Evolutionary conservation across 1,139 yeast species (phyloP).

Genomic region (Nakaseomyces glabratus): DNA sequence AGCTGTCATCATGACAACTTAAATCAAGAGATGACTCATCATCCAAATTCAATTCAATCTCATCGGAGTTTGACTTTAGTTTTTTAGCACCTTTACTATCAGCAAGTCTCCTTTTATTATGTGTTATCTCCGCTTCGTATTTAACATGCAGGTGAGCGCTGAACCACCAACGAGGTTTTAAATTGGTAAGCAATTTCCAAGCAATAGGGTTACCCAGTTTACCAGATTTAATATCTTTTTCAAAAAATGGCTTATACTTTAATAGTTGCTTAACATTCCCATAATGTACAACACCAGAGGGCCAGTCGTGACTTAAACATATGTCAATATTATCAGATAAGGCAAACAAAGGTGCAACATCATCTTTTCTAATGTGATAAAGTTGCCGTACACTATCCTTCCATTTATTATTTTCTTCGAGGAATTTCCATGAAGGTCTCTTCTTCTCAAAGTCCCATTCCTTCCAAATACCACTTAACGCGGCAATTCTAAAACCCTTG

Average conservation of each 20-base stretch:
- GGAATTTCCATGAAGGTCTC: slow-evolving; percentile 17
- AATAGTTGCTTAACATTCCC: slow-evolving; percentile 51
- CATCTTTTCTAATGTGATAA: slow-evolving; percentile 63
- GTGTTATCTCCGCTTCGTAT: slow-evolving; percentile 49
- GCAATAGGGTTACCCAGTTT: slow-evolving; percentile 73
- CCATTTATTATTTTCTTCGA: slow-evolving; percentile 35
- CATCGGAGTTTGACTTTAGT: slow-evolving; percentile 30
- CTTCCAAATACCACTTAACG: slow-evolving; percentile 79
- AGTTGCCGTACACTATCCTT: slow-evolving; percentile 45
- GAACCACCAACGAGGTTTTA: slow-evolving; percentile 71
- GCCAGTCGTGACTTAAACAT: slow-evolving; percentile 92
- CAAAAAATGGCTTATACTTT: slow-evolving; percentile 56
- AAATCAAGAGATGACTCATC: slow-evolving; percentile 9
- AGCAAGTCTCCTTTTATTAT: slow-evolving; percentile 19
- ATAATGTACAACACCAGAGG: slow-evolving; percentile 59
- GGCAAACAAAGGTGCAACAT: slow-evolving; percentile 47
- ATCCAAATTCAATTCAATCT: slow-evolving; percentile 36
- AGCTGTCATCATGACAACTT: slow-evolving; percentile 10
- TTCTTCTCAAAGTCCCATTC: slow-evolving; percentile 36
- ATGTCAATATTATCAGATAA: slow-evolving; percentile 30
- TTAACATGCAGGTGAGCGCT: slow-evolving; percentile 83
- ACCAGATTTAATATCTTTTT: slow-evolving; percentile 49
- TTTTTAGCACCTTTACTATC: slow-evolving; percentile 13
- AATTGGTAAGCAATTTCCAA: slow-evolving; percentile 41
- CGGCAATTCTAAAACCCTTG: slow-evolving; percentile 67